phyloP scores from a whole-genome alignment of 371 early-diverging fungal species.

The Apophysomyces elegans region DNA sequence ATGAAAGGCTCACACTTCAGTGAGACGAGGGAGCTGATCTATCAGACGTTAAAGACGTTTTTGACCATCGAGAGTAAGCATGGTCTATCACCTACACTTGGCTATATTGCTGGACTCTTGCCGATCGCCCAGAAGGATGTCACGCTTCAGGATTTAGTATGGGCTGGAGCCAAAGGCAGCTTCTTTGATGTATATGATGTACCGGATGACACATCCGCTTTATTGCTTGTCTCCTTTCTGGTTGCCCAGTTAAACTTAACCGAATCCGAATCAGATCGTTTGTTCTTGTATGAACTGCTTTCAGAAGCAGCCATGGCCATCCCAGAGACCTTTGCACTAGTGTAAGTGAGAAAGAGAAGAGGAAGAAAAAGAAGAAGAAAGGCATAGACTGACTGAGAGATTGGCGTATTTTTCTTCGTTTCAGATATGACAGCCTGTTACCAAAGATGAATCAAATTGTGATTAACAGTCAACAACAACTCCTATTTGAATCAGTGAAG shows the following conservation, averaged over 20 bases:
- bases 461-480: slow-evolving; percentile 67
- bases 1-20: slow-evolving; percentile 84
- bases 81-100: slow-evolving; percentile 64
- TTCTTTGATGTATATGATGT: slow-evolving; percentile 71
- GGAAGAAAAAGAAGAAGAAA: not conserved
- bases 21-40: slow-evolving; percentile 74
- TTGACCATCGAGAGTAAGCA: slow-evolving; percentile 74
- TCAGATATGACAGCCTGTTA: slow-evolving; percentile 70
- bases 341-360: slow-evolving; percentile 51
- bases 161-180: slow-evolving; percentile 48
- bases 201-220: slow-evolving; percentile 70
- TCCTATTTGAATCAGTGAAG: slow-evolving; percentile 77
- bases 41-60: slow-evolving; percentile 70
- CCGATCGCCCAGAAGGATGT: slow-evolving; percentile 71
- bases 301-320: slow-evolving; percentile 78
- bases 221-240: slow-evolving; percentile 77
- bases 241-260: slow-evolving; percentile 82
- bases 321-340: slow-evolving; percentile 76
- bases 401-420: slow-evolving; percentile 8
- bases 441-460: slow-evolving; percentile 82
- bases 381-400: not conserved
- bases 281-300: slow-evolving; percentile 84
- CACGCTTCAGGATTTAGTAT: slow-evolving; percentile 64
- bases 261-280: slow-evolving; percentile 83
- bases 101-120: slow-evolving; percentile 77